Base-by-base conservation (phyloP, 257 asterid genomes). In the Striga asiatica region DNA sequence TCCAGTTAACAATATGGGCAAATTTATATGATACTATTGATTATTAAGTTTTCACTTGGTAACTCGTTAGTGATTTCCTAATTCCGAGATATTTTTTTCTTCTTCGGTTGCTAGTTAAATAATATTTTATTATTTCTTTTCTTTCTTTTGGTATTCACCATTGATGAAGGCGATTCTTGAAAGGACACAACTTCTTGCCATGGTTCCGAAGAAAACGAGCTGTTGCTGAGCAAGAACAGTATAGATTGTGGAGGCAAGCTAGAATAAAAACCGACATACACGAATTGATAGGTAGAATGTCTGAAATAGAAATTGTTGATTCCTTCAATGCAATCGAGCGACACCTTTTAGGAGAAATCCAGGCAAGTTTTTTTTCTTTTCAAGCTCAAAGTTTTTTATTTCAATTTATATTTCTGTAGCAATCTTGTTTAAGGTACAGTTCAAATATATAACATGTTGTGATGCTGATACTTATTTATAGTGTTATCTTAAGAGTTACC, bases 121-220 rank as follows among this genome's bases (percentile, higher is more conserved):
- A 31, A 12, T 54, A 45, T 29, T 28, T 42, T 6, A 2, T 28
- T 6, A 29, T 38, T 11, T 14, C 35, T 10, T 39, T 19, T 56
- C 46, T 10, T 39, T 62, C 31, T 39, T 41, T 66, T 41, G 64
- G 41, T 61, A 46, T n/a, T n/a, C n/a, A n/a, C n/a, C 60, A 46
- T 64, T 35, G 43, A 38, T 77, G 69, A 70, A 91, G 98, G 81
- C 85, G 88, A 61, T 91, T 91, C 74, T 62, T 91, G 78, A 80
- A 77, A 70, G 98, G 98, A 54, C 67, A 82, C 69, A 91, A 91
- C 77, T 91, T 91, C 57, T 76, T 69, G 68, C 93, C 96, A 32
- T 91, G 96, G 98, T 91, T 87, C 68, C 80, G 79, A 25, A 78
- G 98, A 66, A 91, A 81, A 73, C 92, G 95, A 51, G 92, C 92